A percentile compares a stretch with the other conserved stretches of the same genome.
Evolutionary conservation across 148 eudicot genomes (phyloP).

Genomic region (Chenopodium berlandieri): DNA sequence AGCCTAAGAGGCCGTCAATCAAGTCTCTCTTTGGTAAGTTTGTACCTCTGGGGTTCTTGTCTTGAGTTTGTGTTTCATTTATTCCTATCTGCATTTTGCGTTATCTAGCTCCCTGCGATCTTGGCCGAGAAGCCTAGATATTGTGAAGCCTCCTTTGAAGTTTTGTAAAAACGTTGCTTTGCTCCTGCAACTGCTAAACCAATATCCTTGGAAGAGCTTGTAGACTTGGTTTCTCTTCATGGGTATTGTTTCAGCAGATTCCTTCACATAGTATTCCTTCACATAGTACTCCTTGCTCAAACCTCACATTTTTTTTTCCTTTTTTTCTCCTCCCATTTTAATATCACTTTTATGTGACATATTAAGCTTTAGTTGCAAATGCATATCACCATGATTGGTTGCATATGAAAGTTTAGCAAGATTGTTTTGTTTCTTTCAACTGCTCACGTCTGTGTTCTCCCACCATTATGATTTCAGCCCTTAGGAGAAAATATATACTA

Average conservation of each 20-base stretch:
- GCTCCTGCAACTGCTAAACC: neutral
- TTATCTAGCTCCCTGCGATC: neutral
- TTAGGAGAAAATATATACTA: neutral
- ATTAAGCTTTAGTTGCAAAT: neutral
- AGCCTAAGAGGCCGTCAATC: conserved; percentile 83
- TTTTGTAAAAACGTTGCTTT: neutral
- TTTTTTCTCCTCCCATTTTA: neutral
- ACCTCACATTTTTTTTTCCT: neutral
- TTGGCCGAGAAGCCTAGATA: neutral
- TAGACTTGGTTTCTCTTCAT: neutral
- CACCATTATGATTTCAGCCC: neutral
- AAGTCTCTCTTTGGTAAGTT: conserved; percentile 87
- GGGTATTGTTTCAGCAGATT: neutral
- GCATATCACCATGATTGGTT: neutral
- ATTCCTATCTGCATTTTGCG: neutral
- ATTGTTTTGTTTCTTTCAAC: neutral
- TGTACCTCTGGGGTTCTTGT: neutral
- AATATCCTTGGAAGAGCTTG: neutral
- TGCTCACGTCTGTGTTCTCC: neutral
- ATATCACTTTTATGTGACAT: neutral
- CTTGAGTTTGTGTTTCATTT: neutral
- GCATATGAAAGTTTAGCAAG: neutral
- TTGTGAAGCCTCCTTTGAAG: neutral
- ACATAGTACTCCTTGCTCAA: neutral
- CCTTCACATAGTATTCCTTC: neutral